Percentiles rank a stretch among this genome's conserved stretches.
Evolutionary conservation across 331 rosid species (phyloP).

Genomic region (Malus hybrid): DNA sequence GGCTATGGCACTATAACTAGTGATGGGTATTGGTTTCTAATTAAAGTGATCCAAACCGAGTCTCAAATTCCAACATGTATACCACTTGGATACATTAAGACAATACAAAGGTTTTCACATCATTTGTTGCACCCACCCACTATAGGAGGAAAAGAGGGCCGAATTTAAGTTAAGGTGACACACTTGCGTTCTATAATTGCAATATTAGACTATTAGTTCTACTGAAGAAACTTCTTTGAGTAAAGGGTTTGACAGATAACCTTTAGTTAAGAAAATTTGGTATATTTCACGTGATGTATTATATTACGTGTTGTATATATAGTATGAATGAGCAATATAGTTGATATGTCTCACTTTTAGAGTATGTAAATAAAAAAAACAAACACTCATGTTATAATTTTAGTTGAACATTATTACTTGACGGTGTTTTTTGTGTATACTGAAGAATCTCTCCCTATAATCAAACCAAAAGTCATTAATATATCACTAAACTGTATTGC

Average conservation of each 20-base stretch:
- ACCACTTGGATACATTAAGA: neutral
- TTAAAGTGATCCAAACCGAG: neutral
- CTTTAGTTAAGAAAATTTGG: neutral
- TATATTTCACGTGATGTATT: neutral
- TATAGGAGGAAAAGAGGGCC: neutral
- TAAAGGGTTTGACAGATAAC: neutral
- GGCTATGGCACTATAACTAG: constrained; percentile 2
- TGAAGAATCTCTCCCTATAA: neutral
- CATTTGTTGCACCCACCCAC: neutral
- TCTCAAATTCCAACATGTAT: neutral
- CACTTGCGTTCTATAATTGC: too few species aligned
- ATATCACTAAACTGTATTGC: neutral
- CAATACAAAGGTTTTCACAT: neutral
- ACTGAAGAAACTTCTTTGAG: neutral
- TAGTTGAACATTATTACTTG: too few species aligned
- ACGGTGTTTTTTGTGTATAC: neutral
- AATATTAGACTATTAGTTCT: neutral
- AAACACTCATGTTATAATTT: neutral
- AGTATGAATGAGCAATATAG: too few species aligned
- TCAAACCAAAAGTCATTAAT: neutral
- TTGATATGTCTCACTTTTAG: neutral
- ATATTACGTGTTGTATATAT: too few species aligned
- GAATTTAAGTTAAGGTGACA: neutral
- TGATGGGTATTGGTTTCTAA: neutral
- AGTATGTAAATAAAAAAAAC: too few species aligned